Conservation (phyloP, 2,329 filamentous ascomycete species). For the Xylariaceae sp. region DNA sequence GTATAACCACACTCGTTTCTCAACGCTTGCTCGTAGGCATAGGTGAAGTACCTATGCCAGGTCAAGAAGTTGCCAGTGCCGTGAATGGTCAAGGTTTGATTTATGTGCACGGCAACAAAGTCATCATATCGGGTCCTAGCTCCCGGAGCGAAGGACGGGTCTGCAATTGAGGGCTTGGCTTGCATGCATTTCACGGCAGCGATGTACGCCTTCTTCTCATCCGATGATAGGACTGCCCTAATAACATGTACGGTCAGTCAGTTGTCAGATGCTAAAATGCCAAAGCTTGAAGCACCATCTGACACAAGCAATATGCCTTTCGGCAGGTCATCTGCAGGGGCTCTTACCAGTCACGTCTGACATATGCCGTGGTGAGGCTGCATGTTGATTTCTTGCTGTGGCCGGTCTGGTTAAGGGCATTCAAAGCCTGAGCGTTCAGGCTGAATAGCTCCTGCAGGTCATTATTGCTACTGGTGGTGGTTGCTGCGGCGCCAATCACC, state of each 20-base stretch:
- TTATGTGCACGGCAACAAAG: slow-evolving; percentile 31
- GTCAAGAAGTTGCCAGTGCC: slow-evolving; percentile 25
- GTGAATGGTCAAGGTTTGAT: slow-evolving; percentile 25
- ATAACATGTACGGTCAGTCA: neutral
- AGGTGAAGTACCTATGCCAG: slow-evolving; percentile 29
- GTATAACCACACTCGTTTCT: slow-evolving; percentile 29
- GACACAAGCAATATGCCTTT: too few species aligned
- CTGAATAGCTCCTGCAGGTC: slow-evolving; percentile 4
- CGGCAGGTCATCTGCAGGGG: too few species aligned
- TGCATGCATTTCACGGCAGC: slow-evolving; percentile 32
- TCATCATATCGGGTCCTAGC: slow-evolving; percentile 33
- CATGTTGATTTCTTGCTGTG: neutral
- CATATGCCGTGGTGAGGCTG: slow-evolving; percentile 7
- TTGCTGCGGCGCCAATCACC: slow-evolving; percentile 5
- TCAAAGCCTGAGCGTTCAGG: slow-evolving; percentile 10
- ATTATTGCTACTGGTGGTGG: too few species aligned
- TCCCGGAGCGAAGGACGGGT: slow-evolving; percentile 28
- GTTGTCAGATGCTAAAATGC: neutral
- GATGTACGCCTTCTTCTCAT: slow-evolving; percentile 25
- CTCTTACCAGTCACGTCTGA: slow-evolving; percentile 14
- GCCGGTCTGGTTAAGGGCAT: slow-evolving; percentile 3
- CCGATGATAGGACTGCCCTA: slow-evolving; percentile 7
- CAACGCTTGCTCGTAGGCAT: slow-evolving; percentile 26
- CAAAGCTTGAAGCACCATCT: too few species aligned
- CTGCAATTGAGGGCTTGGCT: slow-evolving; percentile 30